phyloP scores from a whole-genome alignment of 139 green algal genomes.

The Ettlia oleoabundans region DNA sequence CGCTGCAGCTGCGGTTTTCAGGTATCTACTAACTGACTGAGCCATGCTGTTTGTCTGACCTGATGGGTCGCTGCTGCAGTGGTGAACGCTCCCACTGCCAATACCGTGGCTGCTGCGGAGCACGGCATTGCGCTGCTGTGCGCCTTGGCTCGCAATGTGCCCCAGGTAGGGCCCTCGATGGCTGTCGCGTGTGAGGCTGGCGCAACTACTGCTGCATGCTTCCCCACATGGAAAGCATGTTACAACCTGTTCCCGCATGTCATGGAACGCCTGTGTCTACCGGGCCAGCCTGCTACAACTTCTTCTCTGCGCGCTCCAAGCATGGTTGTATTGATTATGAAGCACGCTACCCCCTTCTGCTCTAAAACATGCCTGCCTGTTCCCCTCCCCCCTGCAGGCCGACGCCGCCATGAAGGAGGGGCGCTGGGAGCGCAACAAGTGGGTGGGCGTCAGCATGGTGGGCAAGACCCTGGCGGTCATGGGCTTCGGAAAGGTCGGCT shows the following conservation, averaged over 20 bases:
- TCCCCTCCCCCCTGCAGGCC: conserved; percentile 54
- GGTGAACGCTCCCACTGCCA: conserved; percentile 98
- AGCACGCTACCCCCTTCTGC: neutral
- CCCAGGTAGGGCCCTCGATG: conserved; percentile 45
- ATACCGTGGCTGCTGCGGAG: conserved; percentile 96
- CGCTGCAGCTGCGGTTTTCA: no score
- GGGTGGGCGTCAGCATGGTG: conserved; percentile 86
- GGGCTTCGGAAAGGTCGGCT: conserved; percentile 96
- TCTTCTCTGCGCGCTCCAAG: neutral
- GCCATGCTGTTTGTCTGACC: no score
- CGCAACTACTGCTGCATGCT: no score
- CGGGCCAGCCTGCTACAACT: neutral
- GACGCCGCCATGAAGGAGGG: conserved; percentile 91
- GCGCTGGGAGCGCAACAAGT: conserved; percentile 86
- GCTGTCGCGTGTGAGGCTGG: no score
- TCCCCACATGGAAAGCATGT: no score
- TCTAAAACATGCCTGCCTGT: neutral
- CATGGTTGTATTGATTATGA: neutral
- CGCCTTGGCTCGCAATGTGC: conserved; percentile 86
- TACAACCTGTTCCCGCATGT: no score
- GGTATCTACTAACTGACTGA: no score
- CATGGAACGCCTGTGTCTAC: no score
- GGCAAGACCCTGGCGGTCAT: conserved; percentile 95
- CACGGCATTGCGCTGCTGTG: conserved; percentile 96
- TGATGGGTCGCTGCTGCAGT: conserved; percentile 65